Evolutionary conservation across 2,329 filamentous ascomycete genomes (phyloP).

Genomic region (Macrophomina phaseolina): DNA sequence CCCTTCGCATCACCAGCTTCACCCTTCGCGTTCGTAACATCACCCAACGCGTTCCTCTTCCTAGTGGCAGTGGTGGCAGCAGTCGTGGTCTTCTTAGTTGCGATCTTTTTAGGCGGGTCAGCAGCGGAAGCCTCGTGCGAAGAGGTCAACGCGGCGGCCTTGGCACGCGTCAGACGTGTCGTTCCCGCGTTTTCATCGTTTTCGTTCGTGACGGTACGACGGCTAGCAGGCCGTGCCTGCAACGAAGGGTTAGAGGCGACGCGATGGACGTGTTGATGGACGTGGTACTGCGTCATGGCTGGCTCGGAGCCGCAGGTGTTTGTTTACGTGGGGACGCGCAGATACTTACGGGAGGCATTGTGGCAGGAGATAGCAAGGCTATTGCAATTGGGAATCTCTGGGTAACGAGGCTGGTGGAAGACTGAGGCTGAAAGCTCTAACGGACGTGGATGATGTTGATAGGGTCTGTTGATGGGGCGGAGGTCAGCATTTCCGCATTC

Average conservation of each 20-base stretch:
- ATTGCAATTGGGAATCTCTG: slow-evolving; percentile 28
- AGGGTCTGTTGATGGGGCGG: slow-evolving; percentile 20
- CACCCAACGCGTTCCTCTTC: slow-evolving; percentile 85
- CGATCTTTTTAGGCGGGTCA: slow-evolving; percentile 61
- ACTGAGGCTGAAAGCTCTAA: slow-evolving; percentile 2
- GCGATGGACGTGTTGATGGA: slow-evolving; percentile 18
- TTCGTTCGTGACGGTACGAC: slow-evolving; percentile 82
- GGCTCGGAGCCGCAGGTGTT: not conserved
- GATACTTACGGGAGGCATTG: slow-evolving; percentile 64
- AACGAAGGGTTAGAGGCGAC: slow-evolving; percentile 47
- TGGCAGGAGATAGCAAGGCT: slow-evolving; percentile 44
- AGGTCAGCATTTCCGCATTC: slow-evolving; percentile 25
- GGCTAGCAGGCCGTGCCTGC: slow-evolving; percentile 72
- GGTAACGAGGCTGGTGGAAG: slow-evolving; percentile 12
- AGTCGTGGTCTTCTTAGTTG: slow-evolving; percentile 51
- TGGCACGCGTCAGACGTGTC: slow-evolving; percentile 89
- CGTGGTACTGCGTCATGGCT: not conserved
- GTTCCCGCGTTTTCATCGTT: slow-evolving; percentile 87
- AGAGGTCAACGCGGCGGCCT: slow-evolving; percentile 72
- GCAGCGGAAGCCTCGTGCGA: slow-evolving; percentile 57
- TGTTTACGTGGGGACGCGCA: slow-evolving; percentile 26
- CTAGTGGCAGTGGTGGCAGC: slow-evolving; percentile 55
- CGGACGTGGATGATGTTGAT: slow-evolving; percentile 26
- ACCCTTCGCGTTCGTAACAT: slow-evolving; percentile 77
- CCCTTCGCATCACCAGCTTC: slow-evolving; percentile 55